Conservation (phyloP, 2,329 filamentous ascomycete genomes). For the Xylaria sp. region DNA sequence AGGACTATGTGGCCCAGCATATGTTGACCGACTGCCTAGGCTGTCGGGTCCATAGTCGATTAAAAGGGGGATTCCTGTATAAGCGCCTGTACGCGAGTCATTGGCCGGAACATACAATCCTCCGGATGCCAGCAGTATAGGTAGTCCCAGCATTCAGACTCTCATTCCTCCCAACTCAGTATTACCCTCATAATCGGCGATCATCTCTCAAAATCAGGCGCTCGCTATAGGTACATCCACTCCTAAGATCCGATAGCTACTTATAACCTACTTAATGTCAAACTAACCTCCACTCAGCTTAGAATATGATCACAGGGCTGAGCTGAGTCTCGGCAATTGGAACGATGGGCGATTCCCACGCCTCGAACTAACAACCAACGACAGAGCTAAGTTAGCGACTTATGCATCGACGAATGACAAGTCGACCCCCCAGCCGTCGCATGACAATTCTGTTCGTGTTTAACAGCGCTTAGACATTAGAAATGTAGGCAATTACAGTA, state of each 20-base stretch:
- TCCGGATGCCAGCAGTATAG: slow-evolving; percentile 4
- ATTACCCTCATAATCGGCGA: neutral
- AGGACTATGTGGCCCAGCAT: slow-evolving; percentile 10
- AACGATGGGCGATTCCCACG: neutral
- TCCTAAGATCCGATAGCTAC: neutral
- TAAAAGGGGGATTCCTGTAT: slow-evolving; percentile 13
- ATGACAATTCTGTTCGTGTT: slow-evolving; percentile 13
- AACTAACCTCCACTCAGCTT: neutral
- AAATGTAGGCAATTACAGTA: slow-evolving; percentile 10
- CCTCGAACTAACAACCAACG: slow-evolving; percentile 20
- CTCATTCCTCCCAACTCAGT: neutral
- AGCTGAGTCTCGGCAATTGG: slow-evolving; percentile 20
- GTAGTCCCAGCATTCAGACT: neutral
- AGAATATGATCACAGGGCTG: slow-evolving; percentile 15
- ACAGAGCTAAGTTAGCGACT: neutral
- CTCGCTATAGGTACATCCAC: neutral
- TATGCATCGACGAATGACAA: slow-evolving; percentile 5
- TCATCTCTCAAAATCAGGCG: neutral
- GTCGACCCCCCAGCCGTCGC: neutral
- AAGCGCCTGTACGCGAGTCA: slow-evolving; percentile 5
- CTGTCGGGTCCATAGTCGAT: neutral
- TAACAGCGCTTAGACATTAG: slow-evolving; percentile 19
- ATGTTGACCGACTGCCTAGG: slow-evolving; percentile 4
- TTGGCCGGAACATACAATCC: slow-evolving; percentile 10
- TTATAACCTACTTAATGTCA: neutral